Base-by-base conservation (phyloP, 371 early-diverging fungal species). In the Batrachochytrium dendrobatidis region DNA sequence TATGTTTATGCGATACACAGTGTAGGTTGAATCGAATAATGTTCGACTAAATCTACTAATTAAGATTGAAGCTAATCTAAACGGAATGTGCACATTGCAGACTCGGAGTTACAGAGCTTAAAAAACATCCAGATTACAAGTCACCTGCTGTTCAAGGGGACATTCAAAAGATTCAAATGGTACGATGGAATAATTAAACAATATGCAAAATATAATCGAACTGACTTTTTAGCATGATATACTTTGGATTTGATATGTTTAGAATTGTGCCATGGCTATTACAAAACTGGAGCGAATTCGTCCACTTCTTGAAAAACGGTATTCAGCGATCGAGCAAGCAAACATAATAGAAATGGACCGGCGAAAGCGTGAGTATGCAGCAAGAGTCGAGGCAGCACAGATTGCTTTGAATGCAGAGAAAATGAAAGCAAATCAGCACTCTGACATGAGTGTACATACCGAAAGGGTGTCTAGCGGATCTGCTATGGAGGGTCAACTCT, bases 81-180 rank as follows among this genome's bases (percentile, higher is more conserved):
- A n/a, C 30, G 15, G 30, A 7, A 8, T 34, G 15, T 53, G 26
- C 53, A 57, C 57, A 52, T 28, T 31, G 53, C 56, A 83, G 85
- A 33, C 66, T 85, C 43, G 80, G 78, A n/a, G 8, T 85, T 18
- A 62, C 39, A 31, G 81, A 81, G 48, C 59, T 85, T 17, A 70
- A 65, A 31, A 81, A 80, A 49, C 83, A 85, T 63, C 68, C 70
- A 3, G 65, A 76, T 5, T 80, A 73, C 60, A 71, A 67, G 24
- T 55, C 62, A 50, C 63, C 76, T 1, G 72, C 66, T 6, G 61
- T 76, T 53, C 79, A 79, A 56, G 57, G 59, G 1, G 54, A 63
- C 20, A 34, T 74, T 0, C 61, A 54, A 18, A 49, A 17, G 17
- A 48, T 82, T 7, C 73, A 71, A 24, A 55, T 67, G 62, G 79